Percentiles rank a stretch among this genome's conserved stretches.
These are phyloP conservation scores for Syzygium oleosum DNA, from an alignment of 345 rosid species.

Conservation along the genomic window DNA sequence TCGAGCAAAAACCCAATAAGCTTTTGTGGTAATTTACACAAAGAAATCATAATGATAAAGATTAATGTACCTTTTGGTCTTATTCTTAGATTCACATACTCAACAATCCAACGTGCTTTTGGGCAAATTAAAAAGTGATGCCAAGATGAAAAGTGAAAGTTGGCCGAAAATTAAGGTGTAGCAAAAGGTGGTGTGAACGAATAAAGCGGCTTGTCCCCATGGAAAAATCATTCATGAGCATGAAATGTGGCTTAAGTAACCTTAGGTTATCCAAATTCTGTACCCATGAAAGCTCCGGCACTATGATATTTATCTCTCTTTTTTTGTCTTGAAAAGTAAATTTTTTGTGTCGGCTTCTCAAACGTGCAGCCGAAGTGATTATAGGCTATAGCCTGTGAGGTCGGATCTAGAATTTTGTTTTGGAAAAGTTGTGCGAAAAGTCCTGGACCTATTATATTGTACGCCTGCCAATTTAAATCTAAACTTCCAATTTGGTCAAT, in stretches of 20 bases:
- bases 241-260: neutral
- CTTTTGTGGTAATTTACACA: neutral
- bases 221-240: neutral
- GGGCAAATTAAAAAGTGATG: neutral
- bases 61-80: neutral
- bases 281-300: neutral
- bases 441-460: no score
- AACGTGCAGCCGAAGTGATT: neutral
- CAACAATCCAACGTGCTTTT: neutral
- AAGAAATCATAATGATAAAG: neutral
- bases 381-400: neutral
- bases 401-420: neutral
- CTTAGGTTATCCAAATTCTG: neutral
- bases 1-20: neutral
- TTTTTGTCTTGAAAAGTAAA: neutral
- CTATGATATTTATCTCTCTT: neutral
- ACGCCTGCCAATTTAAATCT: no score
- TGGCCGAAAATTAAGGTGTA: neutral
- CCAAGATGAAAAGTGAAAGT: neutral
- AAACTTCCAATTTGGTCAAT: no score
- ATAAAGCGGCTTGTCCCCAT: neutral
- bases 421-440: no score
- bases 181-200: neutral
- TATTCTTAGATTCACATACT: neutral
- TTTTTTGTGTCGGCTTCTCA: neutral